Evolutionary conservation across 495 filamentous ascomycete species (phyloP).

Genomic region (Cercophora samala): DNA sequence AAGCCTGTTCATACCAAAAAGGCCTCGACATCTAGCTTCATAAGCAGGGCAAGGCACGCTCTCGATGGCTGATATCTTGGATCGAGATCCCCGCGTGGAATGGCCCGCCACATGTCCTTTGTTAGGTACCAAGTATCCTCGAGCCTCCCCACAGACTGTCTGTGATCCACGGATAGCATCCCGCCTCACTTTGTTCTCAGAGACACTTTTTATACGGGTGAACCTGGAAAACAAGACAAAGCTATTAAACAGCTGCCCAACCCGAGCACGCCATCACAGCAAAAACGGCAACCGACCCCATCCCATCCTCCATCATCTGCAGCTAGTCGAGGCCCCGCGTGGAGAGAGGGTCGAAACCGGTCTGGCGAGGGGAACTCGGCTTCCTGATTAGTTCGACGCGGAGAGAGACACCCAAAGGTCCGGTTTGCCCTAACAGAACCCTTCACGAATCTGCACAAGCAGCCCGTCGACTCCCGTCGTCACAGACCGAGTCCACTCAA

Average conservation of each 20-base stretch:
- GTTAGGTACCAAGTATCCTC: too few species aligned
- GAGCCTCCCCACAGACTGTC: neutral
- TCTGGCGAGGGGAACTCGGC: neutral
- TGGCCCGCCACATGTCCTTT: neutral
- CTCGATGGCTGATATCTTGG: neutral
- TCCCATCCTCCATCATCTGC: neutral
- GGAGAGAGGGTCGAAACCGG: slow-evolving; percentile 5
- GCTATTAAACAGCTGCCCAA: neutral
- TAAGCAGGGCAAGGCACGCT: neutral
- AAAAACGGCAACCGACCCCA: neutral
- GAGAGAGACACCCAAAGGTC: neutral
- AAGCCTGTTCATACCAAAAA: too few species aligned
- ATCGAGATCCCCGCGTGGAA: neutral
- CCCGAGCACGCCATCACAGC: slow-evolving; percentile 2
- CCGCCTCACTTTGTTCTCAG: neutral
- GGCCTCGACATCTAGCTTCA: neutral
- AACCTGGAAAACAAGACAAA: too few species aligned
- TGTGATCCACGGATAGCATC: neutral
- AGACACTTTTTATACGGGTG: neutral
- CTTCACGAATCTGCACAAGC: neutral
- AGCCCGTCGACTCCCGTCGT: neutral
- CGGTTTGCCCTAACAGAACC: neutral
- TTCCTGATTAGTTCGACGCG: neutral
- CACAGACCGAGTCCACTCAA: neutral
- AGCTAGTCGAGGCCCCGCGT: slow-evolving; percentile 5